Evolutionary conservation across 2,329 filamentous ascomycete genomes (phyloP), one percentile per base, ranked within the genome.

Genomic region (Aspergillus tubingensis): DNA sequence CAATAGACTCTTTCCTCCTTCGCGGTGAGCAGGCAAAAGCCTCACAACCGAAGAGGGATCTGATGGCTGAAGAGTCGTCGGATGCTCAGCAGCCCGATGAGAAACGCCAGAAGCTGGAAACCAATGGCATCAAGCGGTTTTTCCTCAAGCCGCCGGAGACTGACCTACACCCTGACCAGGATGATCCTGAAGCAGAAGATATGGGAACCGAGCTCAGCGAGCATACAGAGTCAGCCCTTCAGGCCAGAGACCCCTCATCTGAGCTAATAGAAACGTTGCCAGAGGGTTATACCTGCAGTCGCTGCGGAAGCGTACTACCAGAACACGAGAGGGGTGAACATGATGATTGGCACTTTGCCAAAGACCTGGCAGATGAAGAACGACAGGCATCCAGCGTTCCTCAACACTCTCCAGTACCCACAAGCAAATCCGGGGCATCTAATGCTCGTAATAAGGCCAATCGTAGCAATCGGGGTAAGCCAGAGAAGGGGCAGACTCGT

Each of bases 341-440:
- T 74, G 82, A 89, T 57, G 95, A 99, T 75, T 98, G 93, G 89
- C 95, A 99, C 77, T 89, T 96, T 77, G 95, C 95, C 49, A 91
- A 91, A 77, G 90, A 94, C 68, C 82, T 99, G 30, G 88, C 93
- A 65, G 84, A 87, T 59, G 82, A 89, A 66, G 84, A 89, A 78
- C 82, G 83, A 41, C 69, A 72, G 56, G 66, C 69, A 41, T 66
- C 69, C 5, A 66, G 62, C 25, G 64, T 51, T 49, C 62, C 59
- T 27, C 70, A 65, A 11, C 59, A 63, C 11, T 47, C 58, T 47
- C 52, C 59, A 10, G 64, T 58, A 7, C 30, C 65, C 8, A 36
- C 60, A 7, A 61, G 39, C 41, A 67, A 41, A 49, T 3, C 67
- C 11, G 65, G 66, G 8, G 50, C 64, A 11, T 59, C 65, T 6